These are phyloP conservation scores for Lotus japonicus DNA, from an alignment of 306 rosid genomes.

Conservation along the genomic window DNA sequence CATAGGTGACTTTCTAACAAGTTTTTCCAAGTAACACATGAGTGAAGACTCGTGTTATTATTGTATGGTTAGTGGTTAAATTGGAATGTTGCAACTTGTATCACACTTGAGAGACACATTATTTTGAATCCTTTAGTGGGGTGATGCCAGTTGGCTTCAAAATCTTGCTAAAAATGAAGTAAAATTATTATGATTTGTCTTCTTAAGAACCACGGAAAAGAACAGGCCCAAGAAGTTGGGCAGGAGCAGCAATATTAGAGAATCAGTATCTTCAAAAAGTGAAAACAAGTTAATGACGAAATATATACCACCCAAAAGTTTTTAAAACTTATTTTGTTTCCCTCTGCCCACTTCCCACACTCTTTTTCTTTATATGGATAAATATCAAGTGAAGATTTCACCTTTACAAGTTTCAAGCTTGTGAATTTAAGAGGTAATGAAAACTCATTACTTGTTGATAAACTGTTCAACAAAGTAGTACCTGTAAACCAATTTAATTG, in stretches of 20 bases:
- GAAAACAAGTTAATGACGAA: neutral
- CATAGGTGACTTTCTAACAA: no score
- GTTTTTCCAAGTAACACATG: no score
- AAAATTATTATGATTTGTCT: constrained; percentile 67
- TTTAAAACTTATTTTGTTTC: neutral
- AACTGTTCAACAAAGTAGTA: neutral
- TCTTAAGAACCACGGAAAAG: constrained; percentile 44
- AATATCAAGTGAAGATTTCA: neutral
- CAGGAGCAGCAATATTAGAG: constrained; percentile 34
- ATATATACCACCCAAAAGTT: constrained; percentile 5
- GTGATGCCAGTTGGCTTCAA: constrained; percentile 55
- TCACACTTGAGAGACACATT: no score
- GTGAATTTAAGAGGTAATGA: neutral
- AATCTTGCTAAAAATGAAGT: constrained; percentile 33
- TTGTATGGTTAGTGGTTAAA: no score
- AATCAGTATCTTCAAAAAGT: constrained; percentile 45
- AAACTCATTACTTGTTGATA: neutral
- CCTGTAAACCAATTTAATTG: neutral
- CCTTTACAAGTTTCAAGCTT: neutral
- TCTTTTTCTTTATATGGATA: neutral
- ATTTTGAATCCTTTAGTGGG: no score
- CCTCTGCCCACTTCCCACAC: neutral
- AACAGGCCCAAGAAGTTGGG: constrained; percentile 31
- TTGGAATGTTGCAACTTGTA: no score
- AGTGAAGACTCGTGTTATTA: no score